Percentiles rank a stretch among this genome's conserved stretches.
Evolutionary conservation across 2,329 filamentous ascomycete species (phyloP).

Genomic region (Sporothrix curviconia): DNA sequence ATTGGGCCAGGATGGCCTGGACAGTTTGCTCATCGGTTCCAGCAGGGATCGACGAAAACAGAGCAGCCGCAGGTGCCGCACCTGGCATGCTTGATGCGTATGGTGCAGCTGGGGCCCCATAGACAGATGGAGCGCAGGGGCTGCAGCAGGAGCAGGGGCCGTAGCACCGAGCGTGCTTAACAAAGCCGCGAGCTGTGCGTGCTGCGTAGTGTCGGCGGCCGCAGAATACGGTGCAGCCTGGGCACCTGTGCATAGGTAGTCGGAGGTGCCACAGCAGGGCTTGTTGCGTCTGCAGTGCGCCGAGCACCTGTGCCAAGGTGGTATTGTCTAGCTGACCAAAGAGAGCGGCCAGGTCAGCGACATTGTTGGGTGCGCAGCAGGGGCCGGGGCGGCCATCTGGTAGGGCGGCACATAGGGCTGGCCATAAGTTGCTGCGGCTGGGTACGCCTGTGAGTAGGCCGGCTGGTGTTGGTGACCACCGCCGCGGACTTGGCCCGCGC

Average conservation of each 20-base stretch:
- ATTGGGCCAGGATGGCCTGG: constrained; percentile 68
- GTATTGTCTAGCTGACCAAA: constrained; percentile 28
- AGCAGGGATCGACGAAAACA: constrained; percentile 25
- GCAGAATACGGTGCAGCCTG: background rate
- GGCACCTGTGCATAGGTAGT: background rate
- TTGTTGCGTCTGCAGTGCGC: constrained; percentile 26
- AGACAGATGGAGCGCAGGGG: background rate
- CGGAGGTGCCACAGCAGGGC: background rate
- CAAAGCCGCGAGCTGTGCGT: constrained; percentile 42
- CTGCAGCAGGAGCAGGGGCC: constrained; percentile 4
- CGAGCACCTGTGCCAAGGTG: constrained; percentile 30
- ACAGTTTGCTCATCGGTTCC: constrained; percentile 42
- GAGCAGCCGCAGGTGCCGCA: background rate
- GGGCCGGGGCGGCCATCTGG: constrained; percentile 19
- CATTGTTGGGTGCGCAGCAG: background rate
- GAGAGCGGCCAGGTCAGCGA: constrained; percentile 21
- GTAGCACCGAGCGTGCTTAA: constrained; percentile 33
- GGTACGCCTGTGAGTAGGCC: constrained; percentile 23
- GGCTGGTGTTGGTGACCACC: constrained; percentile 21
- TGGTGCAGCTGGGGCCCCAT: background rate
- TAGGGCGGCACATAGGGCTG: constrained; percentile 6
- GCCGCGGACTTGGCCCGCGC: constrained; percentile 55
- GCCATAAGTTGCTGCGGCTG: background rate
- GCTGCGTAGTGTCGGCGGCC: constrained; percentile 16
- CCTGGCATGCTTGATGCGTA: background rate